Evolutionary conservation across 1,284 basidiomycete genomes (phyloP).

Genomic region (Sanghuangporus weigelae): DNA sequence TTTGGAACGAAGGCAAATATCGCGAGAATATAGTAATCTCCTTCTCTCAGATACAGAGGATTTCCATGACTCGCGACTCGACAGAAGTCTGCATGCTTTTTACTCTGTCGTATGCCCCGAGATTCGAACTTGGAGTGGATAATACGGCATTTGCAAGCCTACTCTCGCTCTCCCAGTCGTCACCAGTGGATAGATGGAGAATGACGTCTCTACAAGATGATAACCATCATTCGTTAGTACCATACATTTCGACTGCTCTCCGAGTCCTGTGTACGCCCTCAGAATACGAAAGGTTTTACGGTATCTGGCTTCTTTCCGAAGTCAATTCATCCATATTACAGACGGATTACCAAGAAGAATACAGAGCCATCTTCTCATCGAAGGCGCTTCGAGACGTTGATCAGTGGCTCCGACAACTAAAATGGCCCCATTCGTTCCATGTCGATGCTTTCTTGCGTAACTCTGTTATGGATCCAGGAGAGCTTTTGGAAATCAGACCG

Average conservation of each 20-base stretch:
- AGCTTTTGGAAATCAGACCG: constrained; percentile 31
- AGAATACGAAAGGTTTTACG: constrained; percentile 35
- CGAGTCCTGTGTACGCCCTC: constrained; percentile 39
- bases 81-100: constrained; percentile 35
- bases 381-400: constrained; percentile 30
- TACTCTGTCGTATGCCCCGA: constrained; percentile 38
- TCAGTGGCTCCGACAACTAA: constrained; percentile 34
- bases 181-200: constrained; percentile 7
- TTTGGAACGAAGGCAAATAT: constrained; percentile 18
- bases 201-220: constrained; percentile 21
- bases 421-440: constrained; percentile 52
- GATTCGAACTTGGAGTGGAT: constrained; percentile 32
- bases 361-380: constrained; percentile 39
- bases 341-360: constrained; percentile 34
- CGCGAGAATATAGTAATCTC: constrained; percentile 37
- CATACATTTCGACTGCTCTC: constrained; percentile 44
- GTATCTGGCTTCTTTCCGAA: constrained; percentile 27
- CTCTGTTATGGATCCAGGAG: constrained; percentile 38
- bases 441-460: constrained; percentile 42
- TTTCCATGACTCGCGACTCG: constrained; percentile 30
- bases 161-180: background rate
- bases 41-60: constrained; percentile 37
- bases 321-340: constrained; percentile 34
- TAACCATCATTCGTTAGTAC: constrained; percentile 28
- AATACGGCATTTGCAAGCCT: background rate